Percentiles rank a stretch among this genome's conserved stretches.
phyloP scores from a whole-genome alignment of 2,329 filamentous ascomycete species.

The Chaetomiaceae sp. region DNA sequence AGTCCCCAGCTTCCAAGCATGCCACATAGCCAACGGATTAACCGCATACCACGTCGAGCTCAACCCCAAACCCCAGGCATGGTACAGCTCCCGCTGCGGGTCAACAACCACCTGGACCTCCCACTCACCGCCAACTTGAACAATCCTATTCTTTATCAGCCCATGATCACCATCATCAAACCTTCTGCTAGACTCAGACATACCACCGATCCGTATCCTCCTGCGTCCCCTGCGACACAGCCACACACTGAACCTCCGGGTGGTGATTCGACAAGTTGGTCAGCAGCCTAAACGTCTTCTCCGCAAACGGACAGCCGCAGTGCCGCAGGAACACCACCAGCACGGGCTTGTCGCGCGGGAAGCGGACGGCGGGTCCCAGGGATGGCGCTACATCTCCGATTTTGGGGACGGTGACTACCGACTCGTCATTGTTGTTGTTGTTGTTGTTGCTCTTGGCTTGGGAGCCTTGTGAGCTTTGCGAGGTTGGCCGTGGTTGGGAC shows the following conservation, averaged over 20 bases:
- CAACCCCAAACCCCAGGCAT: constrained; percentile 61
- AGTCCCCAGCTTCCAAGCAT: constrained; percentile 53
- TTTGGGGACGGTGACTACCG: constrained; percentile 45
- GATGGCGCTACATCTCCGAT: constrained; percentile 54
- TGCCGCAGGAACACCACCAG: constrained; percentile 66
- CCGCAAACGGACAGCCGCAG: constrained; percentile 70
- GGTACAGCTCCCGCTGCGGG: constrained; percentile 55
- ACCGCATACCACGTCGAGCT: constrained; percentile 60
- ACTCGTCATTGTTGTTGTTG: background rate
- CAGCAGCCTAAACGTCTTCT: constrained; percentile 59
- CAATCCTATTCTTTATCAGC: constrained; percentile 39
- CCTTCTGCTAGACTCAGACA: background rate
- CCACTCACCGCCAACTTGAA: constrained; percentile 52
- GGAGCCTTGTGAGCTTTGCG: too few relatives aligned
- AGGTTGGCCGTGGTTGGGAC: background rate
- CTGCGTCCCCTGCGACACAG: constrained; percentile 56
- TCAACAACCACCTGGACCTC: constrained; percentile 58
- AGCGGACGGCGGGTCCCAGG: constrained; percentile 14
- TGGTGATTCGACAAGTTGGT: constrained; percentile 48
- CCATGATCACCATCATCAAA: background rate
- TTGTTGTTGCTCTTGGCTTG: background rate
- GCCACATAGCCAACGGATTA: constrained; percentile 53
- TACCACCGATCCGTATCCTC: constrained; percentile 50
- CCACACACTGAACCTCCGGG: constrained; percentile 51
- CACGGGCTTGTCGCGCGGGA: constrained; percentile 53